Conservation (phyloP, 2,329 filamentous ascomycete species). For the Cyanodermella asteris region DNA sequence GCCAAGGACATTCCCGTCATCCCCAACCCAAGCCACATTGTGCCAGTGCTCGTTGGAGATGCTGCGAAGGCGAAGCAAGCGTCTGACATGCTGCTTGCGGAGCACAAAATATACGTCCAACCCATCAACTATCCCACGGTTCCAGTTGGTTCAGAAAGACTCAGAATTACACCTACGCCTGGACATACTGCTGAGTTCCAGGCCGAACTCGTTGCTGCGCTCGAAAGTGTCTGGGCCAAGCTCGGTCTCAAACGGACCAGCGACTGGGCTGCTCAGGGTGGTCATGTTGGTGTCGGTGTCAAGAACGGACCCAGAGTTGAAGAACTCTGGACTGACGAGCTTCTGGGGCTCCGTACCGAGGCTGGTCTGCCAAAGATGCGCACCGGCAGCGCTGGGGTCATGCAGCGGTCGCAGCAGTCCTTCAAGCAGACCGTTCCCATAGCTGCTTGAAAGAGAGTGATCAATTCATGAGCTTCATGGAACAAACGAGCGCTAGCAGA, state of each 20-base stretch:
- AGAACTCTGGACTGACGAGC: constrained; percentile 69
- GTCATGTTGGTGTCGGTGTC: constrained; percentile 84
- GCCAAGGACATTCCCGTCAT: constrained; percentile 83
- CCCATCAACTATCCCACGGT: constrained; percentile 98
- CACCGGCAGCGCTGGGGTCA: too few species aligned
- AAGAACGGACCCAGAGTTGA: constrained; percentile 33
- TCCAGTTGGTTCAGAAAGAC: constrained; percentile 87
- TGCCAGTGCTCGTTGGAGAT: constrained; percentile 83
- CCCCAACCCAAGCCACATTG: constrained; percentile 89
- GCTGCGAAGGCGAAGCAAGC: constrained; percentile 81
- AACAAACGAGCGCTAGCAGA: too few species aligned
- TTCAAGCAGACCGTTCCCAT: too few species aligned
- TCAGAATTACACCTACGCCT: constrained; percentile 87
- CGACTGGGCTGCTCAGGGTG: constrained; percentile 76
- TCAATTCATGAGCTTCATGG: too few species aligned
- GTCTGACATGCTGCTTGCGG: constrained; percentile 72
- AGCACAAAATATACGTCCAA: constrained; percentile 91
- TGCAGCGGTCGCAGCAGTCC: too few species aligned
- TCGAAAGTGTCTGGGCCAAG: constrained; percentile 74
- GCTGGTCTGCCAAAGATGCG: too few species aligned
- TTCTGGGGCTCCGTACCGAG: constrained; percentile 42
- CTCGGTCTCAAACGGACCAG: constrained; percentile 81
- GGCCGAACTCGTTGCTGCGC: constrained; percentile 60
- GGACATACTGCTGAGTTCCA: constrained; percentile 72
- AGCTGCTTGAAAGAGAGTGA: too few species aligned